Evolutionary conservation across 129 eudicot genomes (phyloP), one percentile per base, ranked within the genome.

Genomic region (Dittrichia graveolens): DNA sequence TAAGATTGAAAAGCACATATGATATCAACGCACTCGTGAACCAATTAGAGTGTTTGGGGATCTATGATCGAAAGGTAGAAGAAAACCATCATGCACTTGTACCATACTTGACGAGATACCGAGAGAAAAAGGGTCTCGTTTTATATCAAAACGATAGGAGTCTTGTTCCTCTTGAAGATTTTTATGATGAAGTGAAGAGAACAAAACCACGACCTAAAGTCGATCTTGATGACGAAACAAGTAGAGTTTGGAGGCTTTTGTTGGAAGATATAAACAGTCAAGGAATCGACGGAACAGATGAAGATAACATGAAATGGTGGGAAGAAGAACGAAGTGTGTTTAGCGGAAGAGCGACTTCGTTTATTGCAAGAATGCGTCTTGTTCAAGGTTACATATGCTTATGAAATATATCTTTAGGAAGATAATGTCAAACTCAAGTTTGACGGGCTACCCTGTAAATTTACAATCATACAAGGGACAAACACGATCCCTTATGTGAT

Each of bases 311-410:
- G 74, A 95, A 86, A 85, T 80, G 88, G 96, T 95, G 99, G 99
- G 97, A 95, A 67, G 93, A 88, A 68, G 97, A 95, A 77, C 74
- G 99, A 63, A 82, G 79, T 59, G 85, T 91, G n/a, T 95, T 91
- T 62, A 71, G 75, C 49, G 97, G 91, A 56, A 78, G 99, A 71
- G 94, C 95, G 42, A 88, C 85, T 71, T 91, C 97, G 44, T 95
- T 95, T 57, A 91, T 95, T 24, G 96, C 97, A 57, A 89, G 99
- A 72, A 95, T 95, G 99, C 99, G 84, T 75, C 97, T 95, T 37
- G 89, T 95, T 42, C 99, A 86, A 91, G 99, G 99, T 92, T 19
- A 34, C 24, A 6, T 42, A 41, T 24, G 15, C 31, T 24, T 24
- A 24, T 24, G 31, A 24, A 19, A 46, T 47, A 19, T 47, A 7